A percentile compares a stretch with the other conserved stretches of the same genome.
These are phyloP conservation scores for Cornus florida DNA, from an alignment of 148 eudicot genomes.

Conservation along the genomic window DNA sequence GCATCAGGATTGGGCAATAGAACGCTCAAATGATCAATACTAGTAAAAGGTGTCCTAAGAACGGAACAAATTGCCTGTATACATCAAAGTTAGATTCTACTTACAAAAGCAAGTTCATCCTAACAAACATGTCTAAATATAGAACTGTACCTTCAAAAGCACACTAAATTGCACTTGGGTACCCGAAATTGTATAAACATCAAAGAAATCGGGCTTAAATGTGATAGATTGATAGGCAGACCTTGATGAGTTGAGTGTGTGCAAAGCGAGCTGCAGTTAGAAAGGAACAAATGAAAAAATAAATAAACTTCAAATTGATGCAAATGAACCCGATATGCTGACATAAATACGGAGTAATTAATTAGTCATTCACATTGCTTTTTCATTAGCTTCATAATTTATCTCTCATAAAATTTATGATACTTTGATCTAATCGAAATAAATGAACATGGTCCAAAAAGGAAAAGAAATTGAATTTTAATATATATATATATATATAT, in stretches of 20 bases:
- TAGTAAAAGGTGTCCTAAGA: conserved; percentile 75
- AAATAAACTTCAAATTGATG: not conserved
- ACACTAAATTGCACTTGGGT: conserved; percentile 79
- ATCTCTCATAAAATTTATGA: not conserved
- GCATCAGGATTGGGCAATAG: conserved; percentile 65
- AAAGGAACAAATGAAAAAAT: not conserved
- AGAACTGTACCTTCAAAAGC: conserved; percentile 71
- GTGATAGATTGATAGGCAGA: conserved; percentile 85
- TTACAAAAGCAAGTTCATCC: not conserved
- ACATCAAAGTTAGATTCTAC: conserved; percentile 9
- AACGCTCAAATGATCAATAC: conserved; percentile 70
- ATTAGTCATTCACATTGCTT: not conserved
- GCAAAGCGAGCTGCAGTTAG: conserved; percentile 62
- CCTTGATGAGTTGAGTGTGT: conserved; percentile 85
- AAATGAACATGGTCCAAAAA: not conserved
- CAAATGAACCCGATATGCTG: not conserved
- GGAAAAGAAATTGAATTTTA: no score
- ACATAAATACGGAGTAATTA: not conserved
- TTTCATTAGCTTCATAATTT: not conserved
- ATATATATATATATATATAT: no score
- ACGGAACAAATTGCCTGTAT: conserved; percentile 89
- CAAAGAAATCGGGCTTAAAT: conserved; percentile 81
- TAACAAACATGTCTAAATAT: not conserved
- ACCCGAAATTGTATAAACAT: conserved; percentile 53
- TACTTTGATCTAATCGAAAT: not conserved